A percentile compares a stretch with the other conserved stretches of the same genome.
Conservation (phyloP, 2,329 filamentous ascomycete genomes). For the Amauroascus verrucosus region DNA sequence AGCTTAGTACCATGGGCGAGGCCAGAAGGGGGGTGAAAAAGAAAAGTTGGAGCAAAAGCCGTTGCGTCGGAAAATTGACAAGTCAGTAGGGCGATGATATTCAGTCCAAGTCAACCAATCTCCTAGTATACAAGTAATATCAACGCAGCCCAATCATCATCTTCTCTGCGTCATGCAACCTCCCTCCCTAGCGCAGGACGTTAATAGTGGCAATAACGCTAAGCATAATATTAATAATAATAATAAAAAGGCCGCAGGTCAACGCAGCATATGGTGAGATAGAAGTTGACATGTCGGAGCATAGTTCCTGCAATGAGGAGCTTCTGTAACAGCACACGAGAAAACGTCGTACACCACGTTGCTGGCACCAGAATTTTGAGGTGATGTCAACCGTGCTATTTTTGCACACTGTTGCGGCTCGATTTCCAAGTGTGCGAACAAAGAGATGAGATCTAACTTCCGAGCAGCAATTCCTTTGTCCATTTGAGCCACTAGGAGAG, state of each 20-base stretch:
- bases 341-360: constrained; percentile 8
- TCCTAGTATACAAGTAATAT: background rate
- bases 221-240: background rate
- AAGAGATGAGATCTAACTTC: constrained; percentile 6
- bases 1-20: constrained; percentile 1
- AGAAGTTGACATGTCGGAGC: background rate
- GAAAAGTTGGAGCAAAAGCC: background rate
- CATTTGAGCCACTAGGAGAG: background rate
- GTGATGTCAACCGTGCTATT: constrained; percentile 8
- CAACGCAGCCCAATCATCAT: background rate
- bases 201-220: background rate
- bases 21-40: no score
- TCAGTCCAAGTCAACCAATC: background rate
- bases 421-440: background rate
- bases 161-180: constrained; percentile 7
- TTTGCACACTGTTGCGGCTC: constrained; percentile 5
- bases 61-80: constrained; percentile 10
- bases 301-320: background rate
- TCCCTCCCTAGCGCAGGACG: background rate
- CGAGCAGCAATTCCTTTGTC: constrained; percentile 11
- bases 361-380: constrained; percentile 5
- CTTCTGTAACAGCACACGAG: background rate
- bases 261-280: background rate
- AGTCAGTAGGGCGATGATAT: constrained; percentile 4
- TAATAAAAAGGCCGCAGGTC: background rate